These are phyloP conservation scores for Coffea eugenioides DNA, from an alignment of 257 asterid genomes.

Conservation along the genomic window DNA sequence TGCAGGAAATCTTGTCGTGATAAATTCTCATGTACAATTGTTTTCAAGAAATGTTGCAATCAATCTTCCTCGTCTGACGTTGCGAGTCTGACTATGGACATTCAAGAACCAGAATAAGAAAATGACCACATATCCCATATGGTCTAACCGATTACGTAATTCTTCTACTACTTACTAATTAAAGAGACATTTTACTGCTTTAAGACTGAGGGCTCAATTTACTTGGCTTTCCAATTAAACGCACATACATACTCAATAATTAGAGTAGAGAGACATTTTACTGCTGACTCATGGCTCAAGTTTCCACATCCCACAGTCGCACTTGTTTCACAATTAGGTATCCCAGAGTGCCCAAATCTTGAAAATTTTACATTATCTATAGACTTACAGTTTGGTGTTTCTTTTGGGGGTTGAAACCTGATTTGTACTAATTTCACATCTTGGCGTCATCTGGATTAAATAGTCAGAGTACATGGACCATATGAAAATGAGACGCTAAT, in stretches of 20 bases:
- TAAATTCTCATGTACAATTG: neutral
- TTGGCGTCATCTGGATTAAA: neutral
- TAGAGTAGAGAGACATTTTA: neutral
- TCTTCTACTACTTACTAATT: too few species aligned
- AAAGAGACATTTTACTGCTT: too few species aligned
- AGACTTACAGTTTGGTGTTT: neutral
- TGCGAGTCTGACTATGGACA: neutral
- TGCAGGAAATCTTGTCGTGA: neutral
- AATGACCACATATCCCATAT: neutral
- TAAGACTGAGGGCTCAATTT: too few species aligned
- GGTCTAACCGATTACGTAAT: neutral
- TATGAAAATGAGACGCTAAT: neutral
- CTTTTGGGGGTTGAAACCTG: neutral
- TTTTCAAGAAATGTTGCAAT: neutral
- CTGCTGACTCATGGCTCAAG: too few species aligned
- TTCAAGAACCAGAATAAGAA: neutral
- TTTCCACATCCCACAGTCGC: too few species aligned
- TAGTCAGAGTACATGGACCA: neutral
- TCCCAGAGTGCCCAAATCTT: neutral
- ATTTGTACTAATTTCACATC: neutral
- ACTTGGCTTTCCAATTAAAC: neutral
- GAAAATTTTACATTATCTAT: neutral
- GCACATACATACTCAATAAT: neutral
- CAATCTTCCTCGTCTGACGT: neutral
- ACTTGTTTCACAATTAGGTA: neutral